Conservation (phyloP, 2,329 filamentous ascomycete genomes). For the Colletotrichum sublineola region DNA sequence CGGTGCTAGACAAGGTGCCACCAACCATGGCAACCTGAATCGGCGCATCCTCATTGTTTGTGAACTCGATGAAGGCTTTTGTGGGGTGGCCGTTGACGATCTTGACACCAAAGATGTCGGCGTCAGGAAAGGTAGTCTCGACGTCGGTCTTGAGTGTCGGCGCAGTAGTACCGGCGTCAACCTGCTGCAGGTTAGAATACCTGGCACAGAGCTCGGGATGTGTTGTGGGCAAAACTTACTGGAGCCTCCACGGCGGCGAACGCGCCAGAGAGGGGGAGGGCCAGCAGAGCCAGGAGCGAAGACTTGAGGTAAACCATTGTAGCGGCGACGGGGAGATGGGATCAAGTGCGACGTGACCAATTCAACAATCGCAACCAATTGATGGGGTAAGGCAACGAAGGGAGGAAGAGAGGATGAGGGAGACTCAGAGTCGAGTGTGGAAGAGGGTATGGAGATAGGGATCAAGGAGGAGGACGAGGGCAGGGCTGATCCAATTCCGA, state of each 20-base stretch:
- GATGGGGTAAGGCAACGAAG: conserved; percentile 13
- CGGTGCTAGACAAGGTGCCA: conserved; percentile 76
- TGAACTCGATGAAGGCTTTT: conserved; percentile 83
- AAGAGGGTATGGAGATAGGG: conserved; percentile 11
- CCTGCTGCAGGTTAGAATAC: conserved; percentile 41
- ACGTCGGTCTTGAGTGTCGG: conserved; percentile 71
- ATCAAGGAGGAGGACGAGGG: conserved; percentile 4
- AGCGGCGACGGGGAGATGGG: conserved; percentile 40
- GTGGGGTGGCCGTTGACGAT: conserved; percentile 93
- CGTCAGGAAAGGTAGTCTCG: conserved; percentile 72
- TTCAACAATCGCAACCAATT: conserved; percentile 50
- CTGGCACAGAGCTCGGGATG: background rate
- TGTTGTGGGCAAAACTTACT: conserved; percentile 59
- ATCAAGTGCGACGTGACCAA: conserved; percentile 38
- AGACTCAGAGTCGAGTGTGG: conserved; percentile 13
- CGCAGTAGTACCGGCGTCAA: conserved; percentile 43
- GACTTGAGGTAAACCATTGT: conserved; percentile 82
- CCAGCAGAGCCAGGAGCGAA: conserved; percentile 78
- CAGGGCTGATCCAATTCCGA: conserved; percentile 22
- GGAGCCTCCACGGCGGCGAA: conserved; percentile 67
- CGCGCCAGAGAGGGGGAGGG: conserved; percentile 75
- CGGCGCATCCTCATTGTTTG: conserved; percentile 83
- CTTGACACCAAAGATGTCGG: conserved; percentile 94
- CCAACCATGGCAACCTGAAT: conserved; percentile 82
- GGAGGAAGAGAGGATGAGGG: conserved; percentile 8